phyloP scores from a whole-genome alignment of 2,329 filamentous ascomycete genomes.

The Colletotrichum sp. region DNA sequence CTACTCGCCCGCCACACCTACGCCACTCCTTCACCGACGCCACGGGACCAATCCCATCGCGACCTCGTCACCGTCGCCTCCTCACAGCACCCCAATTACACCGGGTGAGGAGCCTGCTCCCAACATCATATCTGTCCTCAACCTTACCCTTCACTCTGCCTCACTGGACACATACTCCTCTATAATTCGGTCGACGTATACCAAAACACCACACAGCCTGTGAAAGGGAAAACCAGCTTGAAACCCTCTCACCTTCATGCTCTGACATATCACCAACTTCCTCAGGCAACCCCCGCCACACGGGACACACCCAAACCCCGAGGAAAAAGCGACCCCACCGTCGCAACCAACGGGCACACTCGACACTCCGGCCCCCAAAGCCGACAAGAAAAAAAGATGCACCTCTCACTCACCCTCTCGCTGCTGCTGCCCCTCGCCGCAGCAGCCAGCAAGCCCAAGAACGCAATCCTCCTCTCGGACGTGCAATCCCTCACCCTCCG shows the following conservation, averaged over 20 bases:
- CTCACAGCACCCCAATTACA: neutral
- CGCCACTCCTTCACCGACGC: neutral
- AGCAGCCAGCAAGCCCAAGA: constrained; percentile 37
- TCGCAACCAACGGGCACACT: neutral
- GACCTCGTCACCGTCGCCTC: neutral
- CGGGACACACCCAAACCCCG: neutral
- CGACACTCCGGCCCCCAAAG: neutral
- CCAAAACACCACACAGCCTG: neutral
- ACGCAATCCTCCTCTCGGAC: constrained; percentile 62
- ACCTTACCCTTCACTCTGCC: neutral
- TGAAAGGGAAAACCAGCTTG: neutral
- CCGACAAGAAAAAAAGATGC: constrained; percentile 29
- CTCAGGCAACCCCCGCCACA: neutral
- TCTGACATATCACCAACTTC: neutral
- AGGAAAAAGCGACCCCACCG: neutral
- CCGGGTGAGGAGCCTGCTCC: neutral
- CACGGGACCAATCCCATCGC: neutral
- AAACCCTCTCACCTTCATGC: neutral
- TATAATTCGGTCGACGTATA: neutral
- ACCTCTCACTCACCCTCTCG: constrained; percentile 24
- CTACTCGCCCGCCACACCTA: neutral
- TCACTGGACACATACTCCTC: neutral
- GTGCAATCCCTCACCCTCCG: constrained; percentile 83
- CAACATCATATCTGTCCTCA: neutral
- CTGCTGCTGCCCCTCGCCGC: constrained; percentile 23